phyloP scores from a whole-genome alignment of 75 land plant genomes.

The Larix kaempferi region DNA sequence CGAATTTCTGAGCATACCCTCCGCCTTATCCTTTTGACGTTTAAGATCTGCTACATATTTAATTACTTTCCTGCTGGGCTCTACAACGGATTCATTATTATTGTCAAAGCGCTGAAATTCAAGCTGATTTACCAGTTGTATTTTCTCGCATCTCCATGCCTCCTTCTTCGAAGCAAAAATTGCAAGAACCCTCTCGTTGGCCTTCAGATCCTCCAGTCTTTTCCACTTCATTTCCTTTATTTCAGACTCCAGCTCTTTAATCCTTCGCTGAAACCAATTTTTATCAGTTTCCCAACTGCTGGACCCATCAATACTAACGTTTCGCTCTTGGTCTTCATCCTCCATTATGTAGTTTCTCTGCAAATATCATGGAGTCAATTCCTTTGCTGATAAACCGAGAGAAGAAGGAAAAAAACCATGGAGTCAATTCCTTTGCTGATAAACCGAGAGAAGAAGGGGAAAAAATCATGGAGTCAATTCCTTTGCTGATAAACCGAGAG shows the following conservation, averaged over 20 bases:
- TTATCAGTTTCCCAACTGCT: constrained; percentile 5
- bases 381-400: too few species aligned
- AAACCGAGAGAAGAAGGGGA: too few species aligned
- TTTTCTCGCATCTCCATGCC: constrained; percentile 26
- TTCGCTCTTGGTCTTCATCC: neutral
- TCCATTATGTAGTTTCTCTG: too few species aligned
- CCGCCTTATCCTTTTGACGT: neutral
- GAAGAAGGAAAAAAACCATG: too few species aligned
- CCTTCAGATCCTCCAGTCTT: constrained; percentile 27
- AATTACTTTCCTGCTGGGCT: too few species aligned
- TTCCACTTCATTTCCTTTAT: constrained; percentile 16
- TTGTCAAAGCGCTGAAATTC: constrained; percentile 2
- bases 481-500: too few species aligned
- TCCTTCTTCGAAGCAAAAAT: constrained; percentile 32
- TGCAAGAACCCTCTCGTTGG: constrained; percentile 23
- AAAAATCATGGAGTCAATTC: too few species aligned
- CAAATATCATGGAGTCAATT: too few species aligned
- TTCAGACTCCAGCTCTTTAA: constrained; percentile 8
- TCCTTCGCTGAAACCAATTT: constrained; percentile 9
- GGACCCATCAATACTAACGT: neutral
- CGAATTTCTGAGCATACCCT: neutral
- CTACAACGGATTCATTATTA: neutral
- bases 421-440: too few species aligned
- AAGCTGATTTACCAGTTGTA: constrained; percentile 18
- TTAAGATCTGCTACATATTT: neutral